phyloP scores from a whole-genome alignment of 768 basidiomycete species.

The Naganishia vaughanmartiniae region DNA sequence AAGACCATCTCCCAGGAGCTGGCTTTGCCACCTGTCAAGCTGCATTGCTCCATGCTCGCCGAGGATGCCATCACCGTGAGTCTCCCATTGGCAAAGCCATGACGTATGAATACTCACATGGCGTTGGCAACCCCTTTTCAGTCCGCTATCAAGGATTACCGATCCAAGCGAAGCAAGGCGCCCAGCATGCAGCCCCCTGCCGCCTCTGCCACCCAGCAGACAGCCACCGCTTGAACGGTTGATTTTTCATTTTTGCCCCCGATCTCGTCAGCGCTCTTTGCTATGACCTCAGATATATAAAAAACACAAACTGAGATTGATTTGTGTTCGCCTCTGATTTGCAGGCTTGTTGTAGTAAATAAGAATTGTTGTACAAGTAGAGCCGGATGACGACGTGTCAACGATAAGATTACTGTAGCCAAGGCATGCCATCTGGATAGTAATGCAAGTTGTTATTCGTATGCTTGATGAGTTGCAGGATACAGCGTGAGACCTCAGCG shows the following conservation, averaged over 20 bases:
- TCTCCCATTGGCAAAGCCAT: not conserved
- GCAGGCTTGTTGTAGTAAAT: slow-evolving; percentile 1
- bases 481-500: slow-evolving; percentile 2
- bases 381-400: slow-evolving; percentile 1
- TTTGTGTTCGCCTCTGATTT: not conserved
- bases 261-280: no score
- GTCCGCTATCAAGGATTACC: slow-evolving; percentile 94
- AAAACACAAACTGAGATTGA: slow-evolving; percentile 4
- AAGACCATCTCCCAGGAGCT: slow-evolving; percentile 98
- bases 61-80: slow-evolving; percentile 83
- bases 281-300: not conserved
- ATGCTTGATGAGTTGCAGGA: not conserved
- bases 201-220: slow-evolving; percentile 13
- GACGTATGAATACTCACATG: not conserved
- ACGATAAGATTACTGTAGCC: not conserved
- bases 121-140: slow-evolving; percentile 40
- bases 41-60: slow-evolving; percentile 70
- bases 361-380: slow-evolving; percentile 14
- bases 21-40: slow-evolving; percentile 87
- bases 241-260: not conserved
- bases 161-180: slow-evolving; percentile 67
- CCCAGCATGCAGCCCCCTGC: not conserved
- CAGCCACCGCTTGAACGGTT: not conserved
- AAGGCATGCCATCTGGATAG: not conserved
- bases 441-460: no score